These are phyloP conservation scores for Trichoderma gracile DNA, from an alignment of 2,329 filamentous ascomycete genomes.

Conservation along the genomic window DNA sequence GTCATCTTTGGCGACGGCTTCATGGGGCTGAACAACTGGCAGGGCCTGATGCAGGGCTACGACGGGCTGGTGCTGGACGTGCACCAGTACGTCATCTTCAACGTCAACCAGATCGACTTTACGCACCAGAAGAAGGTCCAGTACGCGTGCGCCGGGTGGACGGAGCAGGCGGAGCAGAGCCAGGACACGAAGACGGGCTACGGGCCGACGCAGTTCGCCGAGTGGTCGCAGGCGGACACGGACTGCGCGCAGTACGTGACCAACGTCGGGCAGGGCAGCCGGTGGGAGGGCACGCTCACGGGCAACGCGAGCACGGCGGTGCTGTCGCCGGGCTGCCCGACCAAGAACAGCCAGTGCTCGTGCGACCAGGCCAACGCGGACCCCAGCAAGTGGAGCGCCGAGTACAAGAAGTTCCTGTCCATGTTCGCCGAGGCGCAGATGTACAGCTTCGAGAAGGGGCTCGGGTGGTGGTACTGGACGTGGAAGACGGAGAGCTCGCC, in stretches of 20 bases:
- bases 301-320: conserved; percentile 63
- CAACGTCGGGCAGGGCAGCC: conserved; percentile 82
- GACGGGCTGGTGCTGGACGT: conserved; percentile 85
- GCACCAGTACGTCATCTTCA: conserved; percentile 98
- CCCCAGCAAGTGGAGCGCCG: conserved; percentile 62
- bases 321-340: conserved; percentile 72
- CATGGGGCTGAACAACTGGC: conserved; percentile 87
- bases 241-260: conserved; percentile 88
- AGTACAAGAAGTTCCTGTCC: conserved; percentile 82
- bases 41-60: conserved; percentile 73
- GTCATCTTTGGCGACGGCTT: conserved; percentile 95
- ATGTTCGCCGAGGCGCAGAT: conserved; percentile 97
- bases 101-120: conserved; percentile 78
- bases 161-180: conserved; percentile 70
- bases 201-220: conserved; percentile 90
- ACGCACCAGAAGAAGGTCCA: conserved; percentile 81
- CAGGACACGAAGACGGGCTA: conserved; percentile 77
- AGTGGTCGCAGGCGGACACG: conserved; percentile 97
- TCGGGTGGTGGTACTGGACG: conserved; percentile 99
- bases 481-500: conserved; percentile 85
- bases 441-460: conserved; percentile 86
- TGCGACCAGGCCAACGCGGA: conserved; percentile 78
- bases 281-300: conserved; percentile 87
- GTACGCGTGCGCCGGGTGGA: conserved; percentile 88
- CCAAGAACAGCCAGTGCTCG: conserved; percentile 63